Evolutionary conservation across 768 basidiomycete genomes (phyloP), one percentile per base, ranked within the genome.

Genomic region (Russula earlei): DNA sequence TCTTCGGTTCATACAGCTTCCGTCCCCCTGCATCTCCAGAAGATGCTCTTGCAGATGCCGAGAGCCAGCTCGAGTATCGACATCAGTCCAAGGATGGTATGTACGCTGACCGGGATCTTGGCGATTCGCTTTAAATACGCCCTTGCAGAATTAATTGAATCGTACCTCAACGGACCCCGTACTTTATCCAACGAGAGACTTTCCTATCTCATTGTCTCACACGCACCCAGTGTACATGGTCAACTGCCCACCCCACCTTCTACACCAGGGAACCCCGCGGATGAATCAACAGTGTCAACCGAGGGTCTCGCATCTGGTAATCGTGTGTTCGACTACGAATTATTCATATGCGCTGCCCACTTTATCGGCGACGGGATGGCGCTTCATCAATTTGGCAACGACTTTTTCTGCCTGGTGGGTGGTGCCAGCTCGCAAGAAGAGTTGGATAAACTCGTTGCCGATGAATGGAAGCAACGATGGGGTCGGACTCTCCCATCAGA

Each of bases 301-400:
- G 49, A 66, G 25, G 41, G 37, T 19, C 11, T 19, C 54, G 59
- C 58, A 37, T 51, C 36, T 14, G 62, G 60, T 27, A 27, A 56
- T 52, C 49, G 56, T 29, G 62, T 53, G 45, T 67, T 52, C 31
- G 67, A 77, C 50, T 82, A 75, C 63, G 80, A 91, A 64, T 69
- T 91, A 52, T 71, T 88, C 59, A 77, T 93, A 46, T 84, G 83
- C 60, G 83, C 85, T 4, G 80, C 85, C 7, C 91, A 93, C 66
- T 91, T 85, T 67, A 68, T 91, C 45, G 89, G 88, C 19, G 91
- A 93, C 66, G 91, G 91, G 20, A 90, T 91, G 83, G 85, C 88
- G 1, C 74, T 91, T 17, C 88, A 91, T 68, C 76, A 79, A 56
- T 86, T 85, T 59, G 87, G 85, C 24, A 88, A 89, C 67, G 86